Conservation (phyloP, 2,329 filamentous ascomycete genomes). For the Colletotrichum sidae region DNA sequence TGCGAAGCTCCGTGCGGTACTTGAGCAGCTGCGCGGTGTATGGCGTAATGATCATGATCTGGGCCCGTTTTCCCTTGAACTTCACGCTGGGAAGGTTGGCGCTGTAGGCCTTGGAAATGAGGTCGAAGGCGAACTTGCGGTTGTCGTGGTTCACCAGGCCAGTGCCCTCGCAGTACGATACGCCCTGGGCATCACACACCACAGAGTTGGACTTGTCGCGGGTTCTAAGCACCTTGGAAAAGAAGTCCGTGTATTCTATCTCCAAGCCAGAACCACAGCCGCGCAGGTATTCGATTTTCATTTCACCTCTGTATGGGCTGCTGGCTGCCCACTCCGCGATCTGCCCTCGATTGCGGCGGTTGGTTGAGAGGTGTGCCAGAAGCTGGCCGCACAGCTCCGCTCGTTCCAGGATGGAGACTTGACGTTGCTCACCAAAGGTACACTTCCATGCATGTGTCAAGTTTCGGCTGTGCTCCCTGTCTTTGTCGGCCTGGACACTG, state of each 20-base stretch:
- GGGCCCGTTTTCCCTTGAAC: slow-evolving; percentile 2
- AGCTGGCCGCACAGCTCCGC: slow-evolving; percentile 11
- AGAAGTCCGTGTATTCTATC: background rate
- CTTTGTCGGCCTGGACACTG: background rate
- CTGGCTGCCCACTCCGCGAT: slow-evolving; percentile 18
- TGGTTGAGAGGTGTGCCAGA: slow-evolving; percentile 12
- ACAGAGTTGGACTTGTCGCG: background rate
- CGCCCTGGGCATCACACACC: slow-evolving; percentile 1
- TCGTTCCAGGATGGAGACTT: slow-evolving; percentile 13
- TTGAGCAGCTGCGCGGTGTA: slow-evolving; percentile 12
- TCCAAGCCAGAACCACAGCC: background rate
- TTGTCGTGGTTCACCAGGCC: slow-evolving; percentile 12
- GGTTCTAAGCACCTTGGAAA: background rate
- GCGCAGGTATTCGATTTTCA: slow-evolving; percentile 11
- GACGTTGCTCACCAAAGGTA: slow-evolving; percentile 14
- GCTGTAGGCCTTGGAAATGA: slow-evolving; percentile 7
- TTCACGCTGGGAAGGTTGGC: slow-evolving; percentile 11
- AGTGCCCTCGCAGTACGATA: background rate
- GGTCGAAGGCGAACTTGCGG: slow-evolving; percentile 2
- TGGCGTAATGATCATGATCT: slow-evolving; percentile 26
- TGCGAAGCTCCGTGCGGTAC: slow-evolving; percentile 10
- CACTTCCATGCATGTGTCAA: slow-evolving; percentile 3
- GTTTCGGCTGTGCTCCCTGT: too few species aligned
- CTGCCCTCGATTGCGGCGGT: slow-evolving; percentile 22
- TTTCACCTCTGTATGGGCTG: slow-evolving; percentile 6